Percentiles rank a stretch among this genome's conserved stretches.
Conservation (phyloP, 2,329 filamentous ascomycete species). For the Orbilia brochopaga region DNA sequence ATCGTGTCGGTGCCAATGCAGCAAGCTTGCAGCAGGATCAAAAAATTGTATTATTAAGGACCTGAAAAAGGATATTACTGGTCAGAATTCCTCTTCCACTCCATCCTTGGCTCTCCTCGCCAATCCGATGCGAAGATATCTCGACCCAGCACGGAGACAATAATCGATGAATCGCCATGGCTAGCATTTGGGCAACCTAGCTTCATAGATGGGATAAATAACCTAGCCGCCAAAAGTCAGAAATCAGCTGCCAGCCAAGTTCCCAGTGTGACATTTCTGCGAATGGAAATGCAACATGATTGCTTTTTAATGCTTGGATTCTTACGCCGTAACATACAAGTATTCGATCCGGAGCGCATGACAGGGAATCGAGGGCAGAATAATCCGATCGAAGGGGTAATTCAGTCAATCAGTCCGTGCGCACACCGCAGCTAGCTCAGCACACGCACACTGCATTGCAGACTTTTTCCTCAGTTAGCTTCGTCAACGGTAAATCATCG, state of each 20-base stretch:
- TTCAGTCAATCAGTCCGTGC: conserved; percentile 24
- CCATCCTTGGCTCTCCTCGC: conserved; percentile 29
- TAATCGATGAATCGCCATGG: not conserved
- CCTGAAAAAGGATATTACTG: conserved; percentile 23
- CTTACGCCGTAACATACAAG: not conserved
- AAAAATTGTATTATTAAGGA: conserved; percentile 28
- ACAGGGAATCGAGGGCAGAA: conserved; percentile 21
- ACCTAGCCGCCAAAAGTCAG: conserved; percentile 36
- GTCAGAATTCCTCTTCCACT: conserved; percentile 19
- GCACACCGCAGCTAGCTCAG: conserved; percentile 21
- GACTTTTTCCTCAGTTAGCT: conserved; percentile 22
- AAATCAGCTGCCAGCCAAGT: conserved; percentile 34
- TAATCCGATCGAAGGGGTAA: conserved; percentile 45
- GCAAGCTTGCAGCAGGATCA: conserved; percentile 3
- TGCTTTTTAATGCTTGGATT: conserved; percentile 29
- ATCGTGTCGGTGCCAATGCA: conserved; percentile 21
- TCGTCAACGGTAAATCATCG: not conserved
- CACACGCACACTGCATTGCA: conserved; percentile 13
- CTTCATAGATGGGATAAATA: conserved; percentile 48
- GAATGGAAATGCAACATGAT: conserved; percentile 27
- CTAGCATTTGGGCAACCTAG: conserved; percentile 33
- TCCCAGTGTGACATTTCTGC: conserved; percentile 38
- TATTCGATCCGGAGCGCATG: conserved; percentile 25
- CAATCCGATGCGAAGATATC: conserved; percentile 15
- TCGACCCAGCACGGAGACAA: not conserved